Evolutionary conservation across 2,329 filamentous ascomycete species (phyloP).

Genomic region (Penicillium sp.): DNA sequence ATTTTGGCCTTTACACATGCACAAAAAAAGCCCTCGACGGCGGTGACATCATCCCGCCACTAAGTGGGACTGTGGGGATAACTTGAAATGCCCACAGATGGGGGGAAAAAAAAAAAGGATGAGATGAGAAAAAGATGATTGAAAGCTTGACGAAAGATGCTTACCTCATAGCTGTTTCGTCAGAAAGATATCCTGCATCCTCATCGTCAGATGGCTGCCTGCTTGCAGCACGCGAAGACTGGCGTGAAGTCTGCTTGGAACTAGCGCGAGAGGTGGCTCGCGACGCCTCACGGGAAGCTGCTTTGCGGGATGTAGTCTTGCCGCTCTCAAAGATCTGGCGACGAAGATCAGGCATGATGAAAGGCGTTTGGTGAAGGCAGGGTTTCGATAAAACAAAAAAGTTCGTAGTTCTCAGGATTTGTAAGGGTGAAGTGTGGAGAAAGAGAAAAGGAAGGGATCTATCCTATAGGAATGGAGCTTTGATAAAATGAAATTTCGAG

Average conservation of each 20-base stretch:
- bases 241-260: slow-evolving; percentile 55
- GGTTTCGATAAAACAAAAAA: background rate
- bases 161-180: slow-evolving; percentile 61
- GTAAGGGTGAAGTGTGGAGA: background rate
- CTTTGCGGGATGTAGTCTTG: slow-evolving; percentile 66
- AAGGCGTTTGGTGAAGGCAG: background rate
- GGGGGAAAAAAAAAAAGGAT: slow-evolving; percentile 28
- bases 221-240: slow-evolving; percentile 56
- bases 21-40: slow-evolving; percentile 4
- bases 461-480: slow-evolving; percentile 23
- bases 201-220: slow-evolving; percentile 62
- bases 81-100: slow-evolving; percentile 28
- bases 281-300: slow-evolving; percentile 56
- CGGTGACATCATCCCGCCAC: slow-evolving; percentile 39
- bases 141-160: slow-evolving; percentile 5
- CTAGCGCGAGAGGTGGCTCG: slow-evolving; percentile 53
- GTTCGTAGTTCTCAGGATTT: background rate
- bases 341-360: slow-evolving; percentile 51
- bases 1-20: background rate
- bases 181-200: slow-evolving; percentile 56
- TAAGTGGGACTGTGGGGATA: slow-evolving; percentile 18
- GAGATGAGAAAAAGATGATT: background rate
- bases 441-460: slow-evolving; percentile 1
- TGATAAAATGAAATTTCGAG: slow-evolving; percentile 14
- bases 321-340: slow-evolving; percentile 64